These are phyloP conservation scores for Vinca major DNA, from an alignment of 305 asterid species.

Conservation along the genomic window DNA sequence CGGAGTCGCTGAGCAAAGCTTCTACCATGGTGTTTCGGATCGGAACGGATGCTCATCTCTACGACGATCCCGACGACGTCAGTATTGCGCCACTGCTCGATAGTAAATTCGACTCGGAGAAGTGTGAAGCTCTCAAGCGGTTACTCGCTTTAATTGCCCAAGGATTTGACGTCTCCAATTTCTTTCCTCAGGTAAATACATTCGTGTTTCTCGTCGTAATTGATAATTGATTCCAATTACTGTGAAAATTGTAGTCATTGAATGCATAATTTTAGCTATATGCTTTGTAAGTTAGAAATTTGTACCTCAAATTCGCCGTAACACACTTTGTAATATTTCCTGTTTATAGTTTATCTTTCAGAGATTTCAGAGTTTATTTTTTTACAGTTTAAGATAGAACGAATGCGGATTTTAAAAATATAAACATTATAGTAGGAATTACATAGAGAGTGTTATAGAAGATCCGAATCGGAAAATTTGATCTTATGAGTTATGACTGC, in stretches of 20 bases:
- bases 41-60: conserved; percentile 95
- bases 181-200: conserved; percentile 71
- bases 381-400: too few species aligned
- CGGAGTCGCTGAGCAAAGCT: conserved; percentile 86
- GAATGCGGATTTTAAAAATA: too few species aligned
- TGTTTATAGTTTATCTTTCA: too few species aligned
- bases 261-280: neutral
- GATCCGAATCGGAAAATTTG: neutral
- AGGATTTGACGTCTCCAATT: conserved; percentile 72
- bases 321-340: too few species aligned
- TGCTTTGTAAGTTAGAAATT: too few species aligned
- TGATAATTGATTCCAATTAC: neutral
- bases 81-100: conserved; percentile 79
- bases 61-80: conserved; percentile 95
- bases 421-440: too few species aligned
- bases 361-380: too few species aligned
- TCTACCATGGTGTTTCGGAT: conserved; percentile 81
- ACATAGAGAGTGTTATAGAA: too few species aligned
- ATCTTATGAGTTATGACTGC: conserved; percentile 9
- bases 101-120: conserved; percentile 84
- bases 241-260: too few species aligned
- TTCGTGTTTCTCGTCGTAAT: neutral
- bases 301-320: too few species aligned
- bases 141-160: conserved; percentile 92
- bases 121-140: conserved; percentile 92